Evolutionary conservation across 768 basidiomycete species (phyloP), one percentile per base, ranked within the genome.

Genomic region (Clavulina sp.): DNA sequence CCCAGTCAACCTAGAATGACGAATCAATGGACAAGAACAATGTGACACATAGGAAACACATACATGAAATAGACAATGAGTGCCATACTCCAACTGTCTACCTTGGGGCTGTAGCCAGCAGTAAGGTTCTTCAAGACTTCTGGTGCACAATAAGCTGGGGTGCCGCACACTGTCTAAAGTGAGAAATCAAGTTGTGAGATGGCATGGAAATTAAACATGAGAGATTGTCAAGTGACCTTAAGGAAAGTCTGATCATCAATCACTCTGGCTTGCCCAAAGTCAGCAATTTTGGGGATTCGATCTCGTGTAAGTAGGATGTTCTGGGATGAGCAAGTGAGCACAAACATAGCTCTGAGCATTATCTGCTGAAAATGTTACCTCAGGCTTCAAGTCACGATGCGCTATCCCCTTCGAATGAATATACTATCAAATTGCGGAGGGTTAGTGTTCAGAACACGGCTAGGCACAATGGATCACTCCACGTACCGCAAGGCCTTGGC

Each of bases 11-110:
- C n/a, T n/a, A n/a, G n/a, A n/a, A n/a, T n/a, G n/a, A n/a, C n/a
- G n/a, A n/a, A n/a, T n/a, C n/a, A n/a, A n/a, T n/a, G n/a, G n/a
- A n/a, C n/a, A n/a, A n/a, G n/a, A n/a, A n/a, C n/a, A n/a, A n/a
- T n/a, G n/a, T n/a, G n/a, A n/a, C n/a, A n/a, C n/a, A n/a, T 28
- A 0, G 36, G 54, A 6, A 43, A 55, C 41, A 62, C 77, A 55
- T 60, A 89, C 91, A 88, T 91, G 23, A 81, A 81, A 60, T 82
- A 97, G 1, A 96, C 76, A 49, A 97, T 95, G 21, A 95, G 88
- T 4, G 95, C 93, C 7, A 91, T 76, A 41, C 87, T 92, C 91
- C 91, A 99, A 56, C 86, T 88, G 61, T 99, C 95, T 47, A 97
- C 95, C 19, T 83, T 68, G 52, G 80, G 76, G 60, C 83, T 80